Evolutionary conservation across 805 yeast genomes (phyloP).

Genomic region (Wickerhamiella sorbophila): DNA sequence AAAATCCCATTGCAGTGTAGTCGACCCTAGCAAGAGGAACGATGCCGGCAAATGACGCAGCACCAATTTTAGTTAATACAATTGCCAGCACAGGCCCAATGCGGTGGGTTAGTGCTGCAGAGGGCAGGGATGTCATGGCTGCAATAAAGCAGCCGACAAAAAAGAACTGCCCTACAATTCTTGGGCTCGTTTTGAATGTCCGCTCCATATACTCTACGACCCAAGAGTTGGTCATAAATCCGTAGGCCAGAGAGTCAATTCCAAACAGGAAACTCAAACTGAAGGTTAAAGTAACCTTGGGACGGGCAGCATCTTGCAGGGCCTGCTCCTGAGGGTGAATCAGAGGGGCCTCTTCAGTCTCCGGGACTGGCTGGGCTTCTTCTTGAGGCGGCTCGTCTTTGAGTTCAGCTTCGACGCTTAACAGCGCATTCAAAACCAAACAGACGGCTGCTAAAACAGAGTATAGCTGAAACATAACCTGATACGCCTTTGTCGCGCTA

Average conservation of each 20-base stretch:
- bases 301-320: background rate
- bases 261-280: slow-evolving; percentile 34
- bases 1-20: slow-evolving; percentile 35
- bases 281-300: slow-evolving; percentile 5
- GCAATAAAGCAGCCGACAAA: slow-evolving; percentile 29
- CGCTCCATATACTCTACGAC: slow-evolving; percentile 63
- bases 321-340: background rate
- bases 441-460: slow-evolving; percentile 38
- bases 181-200: slow-evolving; percentile 41
- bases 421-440: slow-evolving; percentile 30
- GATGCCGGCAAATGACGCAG: slow-evolving; percentile 46
- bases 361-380: background rate
- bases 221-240: slow-evolving; percentile 86
- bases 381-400: slow-evolving; percentile 3
- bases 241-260: slow-evolving; percentile 77
- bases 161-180: slow-evolving; percentile 38
- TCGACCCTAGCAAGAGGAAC: slow-evolving; percentile 34
- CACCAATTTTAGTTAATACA: slow-evolving; percentile 60
- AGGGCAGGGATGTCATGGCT: slow-evolving; percentile 42
- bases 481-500: slow-evolving; percentile 31
- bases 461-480: slow-evolving; percentile 43
- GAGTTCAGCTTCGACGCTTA: slow-evolving; percentile 35
- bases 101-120: slow-evolving; percentile 49
- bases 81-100: slow-evolving; percentile 75
- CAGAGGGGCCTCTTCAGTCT: background rate